Percentiles rank a stretch among this genome's conserved stretches.
phyloP scores from a whole-genome alignment of 2,329 filamentous ascomycete species.

The Aspergillus unguis region DNA sequence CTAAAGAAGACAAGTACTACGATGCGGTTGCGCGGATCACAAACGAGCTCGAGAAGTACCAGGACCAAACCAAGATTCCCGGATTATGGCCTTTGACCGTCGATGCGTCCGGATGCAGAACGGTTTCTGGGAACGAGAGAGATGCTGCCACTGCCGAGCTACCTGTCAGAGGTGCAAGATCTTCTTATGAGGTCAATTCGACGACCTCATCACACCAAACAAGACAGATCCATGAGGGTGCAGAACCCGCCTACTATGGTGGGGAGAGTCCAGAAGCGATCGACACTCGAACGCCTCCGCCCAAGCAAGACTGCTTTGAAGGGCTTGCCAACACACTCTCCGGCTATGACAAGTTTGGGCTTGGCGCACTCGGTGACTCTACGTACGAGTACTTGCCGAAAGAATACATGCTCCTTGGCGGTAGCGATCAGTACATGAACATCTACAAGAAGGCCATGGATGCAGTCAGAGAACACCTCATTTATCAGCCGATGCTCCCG shows the following conservation, averaged over 20 bases:
- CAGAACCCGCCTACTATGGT: constrained; percentile 28
- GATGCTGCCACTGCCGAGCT: constrained; percentile 12
- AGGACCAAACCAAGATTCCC: constrained; percentile 66
- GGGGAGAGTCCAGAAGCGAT: constrained; percentile 8
- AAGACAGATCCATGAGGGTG: constrained; percentile 23
- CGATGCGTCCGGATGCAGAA: constrained; percentile 76
- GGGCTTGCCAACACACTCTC: constrained; percentile 38
- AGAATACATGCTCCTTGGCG: constrained; percentile 46
- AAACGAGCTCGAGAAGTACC: constrained; percentile 70
- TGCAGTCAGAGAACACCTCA: constrained; percentile 38
- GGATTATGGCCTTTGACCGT: constrained; percentile 78
- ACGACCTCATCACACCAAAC: constrained; percentile 14
- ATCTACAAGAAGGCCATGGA: constrained; percentile 45
- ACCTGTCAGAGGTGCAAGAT: constrained; percentile 2
- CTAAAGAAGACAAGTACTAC: constrained; percentile 77
- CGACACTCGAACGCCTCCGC: constrained; percentile 10
- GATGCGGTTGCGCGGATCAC: constrained; percentile 86
- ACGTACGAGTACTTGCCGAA: constrained; percentile 53
- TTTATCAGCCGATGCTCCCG: constrained; percentile 47
- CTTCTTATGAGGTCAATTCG: not conserved
- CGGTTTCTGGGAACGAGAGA: constrained; percentile 21
- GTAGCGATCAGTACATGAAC: constrained; percentile 41
- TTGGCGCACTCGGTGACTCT: constrained; percentile 48
- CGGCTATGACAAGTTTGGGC: constrained; percentile 37
- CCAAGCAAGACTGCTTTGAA: constrained; percentile 34